Evolutionary conservation across 495 filamentous ascomycete species (phyloP).

Genomic region (Patellaria atrata): DNA sequence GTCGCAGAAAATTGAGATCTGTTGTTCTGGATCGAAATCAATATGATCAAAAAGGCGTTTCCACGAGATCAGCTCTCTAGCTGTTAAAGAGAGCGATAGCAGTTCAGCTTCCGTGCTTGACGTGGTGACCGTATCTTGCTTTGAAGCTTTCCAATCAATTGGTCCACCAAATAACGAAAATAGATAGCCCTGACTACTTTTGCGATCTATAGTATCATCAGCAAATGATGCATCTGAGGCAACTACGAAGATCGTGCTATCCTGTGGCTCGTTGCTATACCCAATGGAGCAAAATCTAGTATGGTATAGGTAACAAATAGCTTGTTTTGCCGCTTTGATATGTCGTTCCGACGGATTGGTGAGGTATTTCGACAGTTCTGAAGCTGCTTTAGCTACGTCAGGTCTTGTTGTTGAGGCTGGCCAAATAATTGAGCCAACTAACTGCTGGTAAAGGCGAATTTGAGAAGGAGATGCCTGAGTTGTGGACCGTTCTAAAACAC

Average conservation of each 20-base stretch:
- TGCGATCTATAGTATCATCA: conserved; percentile 1
- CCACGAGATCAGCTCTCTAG: conserved; percentile 11
- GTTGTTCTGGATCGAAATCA: conserved; percentile 2
- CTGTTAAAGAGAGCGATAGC: conserved; percentile 10
- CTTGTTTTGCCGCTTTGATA: conserved; percentile 1
- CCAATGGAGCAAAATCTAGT: no score
- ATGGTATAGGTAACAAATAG: conserved; percentile 1
- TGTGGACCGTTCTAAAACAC: no score
- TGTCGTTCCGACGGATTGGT: conserved; percentile 6
- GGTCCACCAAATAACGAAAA: conserved; percentile 19
- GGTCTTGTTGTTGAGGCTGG: conserved; percentile 1
- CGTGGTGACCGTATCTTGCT: conserved; percentile 20
- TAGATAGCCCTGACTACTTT: conserved; percentile 15
- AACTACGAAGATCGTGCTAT: conserved; percentile 4
- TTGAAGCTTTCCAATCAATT: conserved; percentile 18
- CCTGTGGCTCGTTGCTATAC: no score
- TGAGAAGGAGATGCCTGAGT: not conserved
- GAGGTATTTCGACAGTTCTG: not conserved
- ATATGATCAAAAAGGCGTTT: conserved; percentile 5
- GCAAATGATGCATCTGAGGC: conserved; percentile 11
- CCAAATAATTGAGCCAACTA: conserved; percentile 2
- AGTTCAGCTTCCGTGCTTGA: conserved; percentile 24
- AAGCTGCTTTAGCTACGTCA: conserved; percentile 4
- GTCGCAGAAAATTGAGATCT: conserved; percentile 3
- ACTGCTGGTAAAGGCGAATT: not conserved